Conservation (phyloP, 495 filamentous ascomycete species). For the Podospora pseudopauciseta region DNA sequence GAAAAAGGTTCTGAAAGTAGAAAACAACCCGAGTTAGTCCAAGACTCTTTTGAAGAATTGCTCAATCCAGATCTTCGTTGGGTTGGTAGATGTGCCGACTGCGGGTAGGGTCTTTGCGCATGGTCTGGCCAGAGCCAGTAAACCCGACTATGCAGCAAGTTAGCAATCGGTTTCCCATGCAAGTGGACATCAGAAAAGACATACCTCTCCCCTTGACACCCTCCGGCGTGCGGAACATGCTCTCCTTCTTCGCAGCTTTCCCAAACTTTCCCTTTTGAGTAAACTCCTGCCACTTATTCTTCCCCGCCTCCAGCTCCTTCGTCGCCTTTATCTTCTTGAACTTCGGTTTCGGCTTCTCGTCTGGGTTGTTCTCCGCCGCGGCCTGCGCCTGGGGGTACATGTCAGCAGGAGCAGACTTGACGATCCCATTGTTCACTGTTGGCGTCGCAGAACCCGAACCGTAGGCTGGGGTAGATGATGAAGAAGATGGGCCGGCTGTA, state of each 20-base stretch:
- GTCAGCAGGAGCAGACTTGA: constrained; percentile 75
- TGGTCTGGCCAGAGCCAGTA: constrained; percentile 87
- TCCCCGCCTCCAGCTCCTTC: constrained; percentile 82
- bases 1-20: constrained; percentile 19
- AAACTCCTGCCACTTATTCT: constrained; percentile 94
- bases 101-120: constrained; percentile 85
- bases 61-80: constrained; percentile 67
- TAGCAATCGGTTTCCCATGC: neutral
- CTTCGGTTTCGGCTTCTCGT: constrained; percentile 43
- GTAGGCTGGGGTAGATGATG: constrained; percentile 26
- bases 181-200: constrained; percentile 8
- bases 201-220: constrained; percentile 81
- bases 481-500: constrained; percentile 34
- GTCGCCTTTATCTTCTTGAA: constrained; percentile 81
- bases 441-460: constrained; percentile 22
- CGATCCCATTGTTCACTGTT: constrained; percentile 56
- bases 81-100: constrained; percentile 84
- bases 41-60: constrained; percentile 3
- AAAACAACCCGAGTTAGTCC: constrained; percentile 26
- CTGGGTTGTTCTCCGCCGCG: constrained; percentile 42
- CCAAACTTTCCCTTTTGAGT: constrained; percentile 72
- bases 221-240: constrained; percentile 93
- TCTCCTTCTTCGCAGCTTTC: constrained; percentile 79
- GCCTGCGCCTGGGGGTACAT: constrained; percentile 68
- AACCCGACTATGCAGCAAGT: constrained; percentile 67